Base-by-base conservation (phyloP, 345 rosid genomes). In the Citrus mangshanensis region DNA sequence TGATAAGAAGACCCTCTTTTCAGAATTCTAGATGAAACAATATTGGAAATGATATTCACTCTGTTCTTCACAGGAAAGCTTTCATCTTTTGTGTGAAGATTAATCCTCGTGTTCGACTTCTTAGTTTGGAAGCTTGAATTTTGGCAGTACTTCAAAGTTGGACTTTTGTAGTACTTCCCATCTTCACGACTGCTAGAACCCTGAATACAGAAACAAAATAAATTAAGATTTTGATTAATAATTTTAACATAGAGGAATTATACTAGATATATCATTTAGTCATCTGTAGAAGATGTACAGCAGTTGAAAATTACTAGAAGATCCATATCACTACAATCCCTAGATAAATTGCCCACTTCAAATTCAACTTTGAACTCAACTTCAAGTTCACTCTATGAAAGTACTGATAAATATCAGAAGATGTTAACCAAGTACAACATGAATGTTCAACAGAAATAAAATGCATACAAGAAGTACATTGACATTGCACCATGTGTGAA, bases 1-100 rank as follows among this genome's bases (percentile, higher is more conserved):
- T 74, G 59, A 80, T 30, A 27, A 62, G 56, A 30, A 27, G 66
- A 79, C 60, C 76, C 78, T 81, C 88, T 91, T 87, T 86, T 89
- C 73, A 68, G 69, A 81, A 67, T 76, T 80, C 75, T 86, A 59
- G 75, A 70, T 64, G 82, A 84, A 82, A 76, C 78, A 55, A 82
- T 75, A 81, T 58, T 74, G 81, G 86, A 87, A 49, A 67, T 82
- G 49, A 80, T 34, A 78, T 80, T 82, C 37, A 54, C 80, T 78
- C 81, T 82, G 65, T 80, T 84, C 81, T 42, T 77, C 60, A n/a
- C 69, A 67, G 82, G 82, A 82, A 73, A 60, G 75, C 38, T 63
- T 35, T 74, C 84, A 30, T 78, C 81, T 69, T 74, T 82, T 9
- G 58, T 79, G 72, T 63, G 78, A 79, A 42, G 78, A 74, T 80